Base-by-base conservation (phyloP, 129 eudicot species). In the Centaurea solstitialis region DNA sequence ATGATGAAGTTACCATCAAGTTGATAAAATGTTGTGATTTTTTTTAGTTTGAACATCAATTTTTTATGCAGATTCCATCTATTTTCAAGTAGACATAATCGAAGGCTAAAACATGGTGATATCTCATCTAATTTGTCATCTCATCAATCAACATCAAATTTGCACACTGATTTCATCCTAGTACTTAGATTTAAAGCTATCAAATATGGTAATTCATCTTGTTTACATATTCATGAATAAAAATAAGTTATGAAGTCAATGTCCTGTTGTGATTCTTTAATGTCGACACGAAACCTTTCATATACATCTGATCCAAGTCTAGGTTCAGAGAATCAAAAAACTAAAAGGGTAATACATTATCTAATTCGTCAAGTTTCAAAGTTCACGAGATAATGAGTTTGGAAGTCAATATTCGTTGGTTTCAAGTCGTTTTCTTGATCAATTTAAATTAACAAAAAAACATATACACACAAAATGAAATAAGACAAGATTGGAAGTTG, bases 401-500 rank as follows among this genome's bases (percentile, higher is more conserved):
- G 15, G 22, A 35, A 75, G 76, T 82, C 72, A 75, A 73, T 68
- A 81, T 53, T 37, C 22, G 33, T 37, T 11, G 47, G n/a, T 23
- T 82, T n/a, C 45, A 39, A 53, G 73, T 76, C 61, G 11, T 69
- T 76, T 69, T 82, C 85, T 22, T 8, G n/a, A 37, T 59, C 3
- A 47, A 68, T 67, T 73, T 41, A 26, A 38, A 81, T 66, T 28
- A 43, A 81, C n/a, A 74, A 81, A 9, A 6, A 21, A 35, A 3
- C 24, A 81, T 10, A 23, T 5, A 21, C 22, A 33, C 62, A 74
- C 65, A 77, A 77, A 66, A 50, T 75, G 37, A 50, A 75, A 75
- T 37, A 81, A 81, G 70, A 73, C 80, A 81, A 68, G 70, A 68
- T 68, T 75, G 12, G 15, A 74, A 47, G 41, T 74, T 50, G 67